phyloP scores from a whole-genome alignment of 1,284 basidiomycete genomes.

The Porogramme epimiltina region DNA sequence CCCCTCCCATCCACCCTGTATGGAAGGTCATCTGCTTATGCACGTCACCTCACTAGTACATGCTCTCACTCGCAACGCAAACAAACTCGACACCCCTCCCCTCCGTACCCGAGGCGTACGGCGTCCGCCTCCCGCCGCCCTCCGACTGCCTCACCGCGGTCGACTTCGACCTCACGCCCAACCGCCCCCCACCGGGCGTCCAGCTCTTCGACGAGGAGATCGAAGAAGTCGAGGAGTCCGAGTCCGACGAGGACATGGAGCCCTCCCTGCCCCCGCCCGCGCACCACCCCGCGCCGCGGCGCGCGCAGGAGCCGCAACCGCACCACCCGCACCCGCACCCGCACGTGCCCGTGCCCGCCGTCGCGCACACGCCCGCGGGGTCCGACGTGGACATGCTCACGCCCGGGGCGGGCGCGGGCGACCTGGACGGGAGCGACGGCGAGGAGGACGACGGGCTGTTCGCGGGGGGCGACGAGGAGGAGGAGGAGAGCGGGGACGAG shows the following conservation, averaged over 20 bases:
- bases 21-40: too few species aligned
- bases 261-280: constrained; percentile 42
- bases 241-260: constrained; percentile 68
- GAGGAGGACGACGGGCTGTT: constrained; percentile 67
- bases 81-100: constrained; percentile 91
- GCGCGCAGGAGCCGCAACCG: not conserved
- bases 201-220: constrained; percentile 78
- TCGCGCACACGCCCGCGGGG: constrained; percentile 54
- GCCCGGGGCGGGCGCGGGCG: constrained; percentile 42
- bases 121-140: constrained; percentile 84
- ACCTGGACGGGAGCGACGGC: constrained; percentile 67
- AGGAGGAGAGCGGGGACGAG: constrained; percentile 71
- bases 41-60: constrained; percentile 58
- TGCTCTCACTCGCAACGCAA: constrained; percentile 86
- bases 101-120: constrained; percentile 93
- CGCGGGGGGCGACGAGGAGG: constrained; percentile 66
- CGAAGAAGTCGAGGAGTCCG: constrained; percentile 75
- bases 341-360: constrained; percentile 31
- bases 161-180: constrained; percentile 93
- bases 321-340: not conserved
- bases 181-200: constrained; percentile 75
- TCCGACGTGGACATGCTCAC: constrained; percentile 66
- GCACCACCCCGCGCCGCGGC: constrained; percentile 5
- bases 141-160: constrained; percentile 87
- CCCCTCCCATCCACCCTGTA: not conserved